These are phyloP conservation scores for Fusarium odoratissimum DNA, from an alignment of 2,329 filamentous ascomycete genomes.

Conservation along the genomic window DNA sequence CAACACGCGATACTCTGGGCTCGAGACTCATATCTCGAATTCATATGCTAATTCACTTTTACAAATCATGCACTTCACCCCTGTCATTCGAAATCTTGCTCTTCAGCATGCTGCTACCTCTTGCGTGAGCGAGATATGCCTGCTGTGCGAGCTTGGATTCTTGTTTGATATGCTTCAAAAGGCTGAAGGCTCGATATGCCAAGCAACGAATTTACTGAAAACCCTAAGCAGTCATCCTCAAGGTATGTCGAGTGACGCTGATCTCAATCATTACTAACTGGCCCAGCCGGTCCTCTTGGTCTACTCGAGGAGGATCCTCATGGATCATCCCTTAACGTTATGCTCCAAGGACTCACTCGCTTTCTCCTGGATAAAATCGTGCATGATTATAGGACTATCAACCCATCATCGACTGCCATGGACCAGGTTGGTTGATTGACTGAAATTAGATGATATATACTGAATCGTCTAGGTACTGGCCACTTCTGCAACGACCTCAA, in stretches of 20 bases:
- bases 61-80: slow-evolving; percentile 92
- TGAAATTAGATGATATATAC: background rate
- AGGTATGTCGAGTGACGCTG: slow-evolving; percentile 56
- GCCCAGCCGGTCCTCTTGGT: slow-evolving; percentile 74
- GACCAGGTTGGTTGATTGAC: slow-evolving; percentile 66
- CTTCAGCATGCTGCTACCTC: slow-evolving; percentile 88
- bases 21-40: slow-evolving; percentile 97
- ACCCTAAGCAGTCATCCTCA: slow-evolving; percentile 86
- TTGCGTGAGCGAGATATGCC: slow-evolving; percentile 84
- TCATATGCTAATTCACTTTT: slow-evolving; percentile 94
- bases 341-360: slow-evolving; percentile 87
- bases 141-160: slow-evolving; percentile 94
- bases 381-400: slow-evolving; percentile 78
- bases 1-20: slow-evolving; percentile 87
- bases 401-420: slow-evolving; percentile 71
- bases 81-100: slow-evolving; percentile 86
- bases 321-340: slow-evolving; percentile 77
- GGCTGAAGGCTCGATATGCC: slow-evolving; percentile 91
- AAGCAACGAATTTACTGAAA: slow-evolving; percentile 94
- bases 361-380: slow-evolving; percentile 87
- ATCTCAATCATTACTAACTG: slow-evolving; percentile 33
- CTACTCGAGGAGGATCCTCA: slow-evolving; percentile 86
- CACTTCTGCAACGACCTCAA: slow-evolving; percentile 77
- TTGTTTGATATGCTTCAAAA: slow-evolving; percentile 99
- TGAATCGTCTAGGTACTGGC: slow-evolving; percentile 62